A percentile compares a stretch with the other conserved stretches of the same genome.
Evolutionary conservation across 495 filamentous ascomycete genomes (phyloP).

Genomic region (Neurospora cerealis): DNA sequence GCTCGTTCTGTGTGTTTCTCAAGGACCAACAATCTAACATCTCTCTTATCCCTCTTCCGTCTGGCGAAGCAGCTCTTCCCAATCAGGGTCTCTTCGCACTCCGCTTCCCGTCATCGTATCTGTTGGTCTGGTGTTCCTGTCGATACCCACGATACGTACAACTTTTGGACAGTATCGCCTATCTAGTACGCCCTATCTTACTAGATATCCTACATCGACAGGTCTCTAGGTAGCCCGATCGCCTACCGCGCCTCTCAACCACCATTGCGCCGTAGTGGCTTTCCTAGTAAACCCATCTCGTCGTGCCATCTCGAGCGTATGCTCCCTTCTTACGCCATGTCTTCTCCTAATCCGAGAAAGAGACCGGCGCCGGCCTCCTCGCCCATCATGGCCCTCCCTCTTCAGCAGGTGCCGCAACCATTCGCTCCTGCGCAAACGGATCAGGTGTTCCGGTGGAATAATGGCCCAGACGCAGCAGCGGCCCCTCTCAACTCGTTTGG

Average conservation of each 20-base stretch:
- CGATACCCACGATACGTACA: neutral
- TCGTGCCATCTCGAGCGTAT: constrained; percentile 10
- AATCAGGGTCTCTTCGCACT: neutral
- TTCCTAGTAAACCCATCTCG: neutral
- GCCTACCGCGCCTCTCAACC: neutral
- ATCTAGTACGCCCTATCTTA: neutral
- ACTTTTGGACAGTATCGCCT: neutral
- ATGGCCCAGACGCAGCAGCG: constrained; percentile 15
- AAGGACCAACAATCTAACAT: neutral
- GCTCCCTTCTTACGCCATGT: constrained; percentile 29
- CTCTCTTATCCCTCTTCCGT: neutral
- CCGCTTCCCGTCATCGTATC: neutral
- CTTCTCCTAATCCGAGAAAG: constrained; percentile 52
- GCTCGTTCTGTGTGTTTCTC: neutral
- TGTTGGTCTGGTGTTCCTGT: neutral
- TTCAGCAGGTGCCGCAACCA: constrained; percentile 33
- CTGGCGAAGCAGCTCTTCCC: neutral
- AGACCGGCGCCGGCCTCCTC: constrained; percentile 62
- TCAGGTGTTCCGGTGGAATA: constrained; percentile 32
- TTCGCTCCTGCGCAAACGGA: constrained; percentile 28
- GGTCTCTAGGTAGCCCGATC: neutral
- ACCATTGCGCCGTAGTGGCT: neutral
- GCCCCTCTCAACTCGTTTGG: constrained; percentile 27
- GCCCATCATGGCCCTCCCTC: constrained; percentile 43
- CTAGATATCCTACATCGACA: neutral